Evolutionary conservation across 495 filamentous ascomycete genomes (phyloP).

Genomic region (Aspergillus taichungensis): DNA sequence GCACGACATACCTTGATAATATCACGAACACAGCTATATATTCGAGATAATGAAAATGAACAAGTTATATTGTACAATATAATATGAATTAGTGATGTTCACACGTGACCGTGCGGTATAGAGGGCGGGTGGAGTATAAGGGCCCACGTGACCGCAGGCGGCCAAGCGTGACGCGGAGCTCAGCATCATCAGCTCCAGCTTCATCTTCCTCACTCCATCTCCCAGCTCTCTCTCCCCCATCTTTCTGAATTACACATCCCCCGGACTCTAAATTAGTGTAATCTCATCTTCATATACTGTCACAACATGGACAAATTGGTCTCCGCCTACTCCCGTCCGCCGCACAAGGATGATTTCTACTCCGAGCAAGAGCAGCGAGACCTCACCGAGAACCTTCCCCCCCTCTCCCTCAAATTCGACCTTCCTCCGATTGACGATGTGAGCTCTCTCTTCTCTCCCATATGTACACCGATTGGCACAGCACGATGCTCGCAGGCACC

Average conservation of each 20-base stretch:
- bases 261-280: neutral
- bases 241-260: neutral
- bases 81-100: too few species aligned
- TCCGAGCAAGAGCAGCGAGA: constrained; percentile 70
- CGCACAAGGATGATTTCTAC: constrained; percentile 62
- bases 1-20: too few species aligned
- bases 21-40: too few species aligned
- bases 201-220: constrained; percentile 16
- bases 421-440: constrained; percentile 92
- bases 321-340: constrained; percentile 72
- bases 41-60: too few species aligned
- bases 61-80: too few species aligned
- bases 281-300: neutral
- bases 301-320: constrained; percentile 84
- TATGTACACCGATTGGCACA: neutral
- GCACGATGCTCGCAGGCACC: too few species aligned
- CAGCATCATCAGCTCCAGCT: constrained; percentile 29
- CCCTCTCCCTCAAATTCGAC: constrained; percentile 80
- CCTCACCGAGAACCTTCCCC: constrained; percentile 53
- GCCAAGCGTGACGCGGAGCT: constrained; percentile 37
- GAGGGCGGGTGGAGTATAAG: constrained; percentile 1
- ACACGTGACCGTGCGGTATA: neutral
- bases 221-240: constrained; percentile 8
- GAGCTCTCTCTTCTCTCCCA: constrained; percentile 19
- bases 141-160: constrained; percentile 35